Conservation (phyloP, 495 filamentous ascomycete genomes). For the Thozetella sp. region DNA sequence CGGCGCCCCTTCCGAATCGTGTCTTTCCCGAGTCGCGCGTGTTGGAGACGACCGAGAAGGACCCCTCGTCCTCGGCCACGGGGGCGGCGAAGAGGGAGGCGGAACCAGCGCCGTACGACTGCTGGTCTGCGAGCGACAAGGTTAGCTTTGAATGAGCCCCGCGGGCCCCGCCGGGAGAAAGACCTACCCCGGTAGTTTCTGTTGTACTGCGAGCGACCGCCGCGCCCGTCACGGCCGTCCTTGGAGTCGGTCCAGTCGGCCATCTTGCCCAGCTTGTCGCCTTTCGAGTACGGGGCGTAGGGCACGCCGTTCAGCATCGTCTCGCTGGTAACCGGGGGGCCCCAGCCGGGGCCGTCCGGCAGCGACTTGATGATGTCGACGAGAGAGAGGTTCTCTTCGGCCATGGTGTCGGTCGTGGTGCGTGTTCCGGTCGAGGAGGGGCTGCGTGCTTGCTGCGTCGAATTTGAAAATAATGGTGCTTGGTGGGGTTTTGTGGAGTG, state of each 20-base stretch:
- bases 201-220: conserved; percentile 85
- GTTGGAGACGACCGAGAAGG: conserved; percentile 98
- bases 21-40: conserved; percentile 80
- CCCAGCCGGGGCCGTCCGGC: conserved; percentile 77
- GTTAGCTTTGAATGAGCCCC: not conserved
- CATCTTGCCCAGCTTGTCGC: conserved; percentile 98
- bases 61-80: conserved; percentile 90
- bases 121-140: conserved; percentile 70
- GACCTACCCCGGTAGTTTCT: conserved; percentile 86
- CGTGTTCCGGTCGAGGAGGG: not conserved
- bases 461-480: not conserved
- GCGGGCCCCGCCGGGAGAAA: conserved; percentile 3
- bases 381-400: conserved; percentile 35
- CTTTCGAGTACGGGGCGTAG: conserved; percentile 97
- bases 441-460: not conserved
- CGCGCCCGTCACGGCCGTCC: conserved; percentile 73
- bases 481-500: not conserved
- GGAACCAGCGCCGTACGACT: conserved; percentile 91
- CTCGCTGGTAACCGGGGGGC: conserved; percentile 76
- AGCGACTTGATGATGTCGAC: conserved; percentile 59
- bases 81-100: conserved; percentile 87
- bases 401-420: conserved; percentile 19
- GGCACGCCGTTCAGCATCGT: conserved; percentile 92
- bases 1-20: conserved; percentile 85
- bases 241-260: conserved; percentile 98